A percentile compares a stretch with the other conserved stretches of the same genome.
These are phyloP conservation scores for Polytrichum commune DNA, from an alignment of 225 moss, liverwort and hornwort genomes.

Conservation along the genomic window DNA sequence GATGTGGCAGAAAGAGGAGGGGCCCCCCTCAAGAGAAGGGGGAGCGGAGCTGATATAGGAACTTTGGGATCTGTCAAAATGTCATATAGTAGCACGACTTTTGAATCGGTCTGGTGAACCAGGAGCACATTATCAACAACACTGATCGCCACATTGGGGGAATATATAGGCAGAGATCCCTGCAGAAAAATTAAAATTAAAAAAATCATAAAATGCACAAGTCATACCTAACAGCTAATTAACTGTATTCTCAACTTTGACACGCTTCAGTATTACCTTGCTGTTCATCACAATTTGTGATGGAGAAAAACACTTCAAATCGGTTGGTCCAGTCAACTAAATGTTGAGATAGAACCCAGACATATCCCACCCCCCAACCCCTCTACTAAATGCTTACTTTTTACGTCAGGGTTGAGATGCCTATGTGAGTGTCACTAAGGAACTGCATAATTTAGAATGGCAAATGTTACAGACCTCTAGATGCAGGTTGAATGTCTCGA, in stretches of 20 bases:
- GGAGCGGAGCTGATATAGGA: constrained; percentile 88
- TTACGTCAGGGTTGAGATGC: not conserved
- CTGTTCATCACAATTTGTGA: not conserved
- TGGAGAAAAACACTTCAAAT: not conserved
- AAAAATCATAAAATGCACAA: not conserved
- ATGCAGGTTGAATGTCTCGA: constrained; percentile 74
- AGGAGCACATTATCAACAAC: constrained; percentile 95
- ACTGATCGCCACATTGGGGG: constrained; percentile 76
- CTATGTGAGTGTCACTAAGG: constrained; percentile 18
- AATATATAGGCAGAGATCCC: constrained; percentile 90
- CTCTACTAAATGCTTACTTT: not conserved
- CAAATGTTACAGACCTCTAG: constrained; percentile 70
- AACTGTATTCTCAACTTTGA: not conserved
- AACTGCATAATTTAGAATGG: constrained; percentile 47
- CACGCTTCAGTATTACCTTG: not conserved
- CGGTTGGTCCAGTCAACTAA: constrained; percentile 1
- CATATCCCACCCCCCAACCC: not conserved
- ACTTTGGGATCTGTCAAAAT: constrained; percentile 75
- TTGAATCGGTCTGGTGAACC: constrained; percentile 89
- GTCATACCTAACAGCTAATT: not conserved
- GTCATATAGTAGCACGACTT: constrained; percentile 89
- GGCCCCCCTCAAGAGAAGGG: constrained; percentile 70
- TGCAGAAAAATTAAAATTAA: constrained; percentile 36
- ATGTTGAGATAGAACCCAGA: constrained; percentile 1
- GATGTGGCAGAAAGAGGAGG: constrained; percentile 39